Evolutionary conservation across 805 yeast genomes (phyloP), one percentile per base, ranked within the genome.

Genomic region (Lipomyces oligophaga): DNA sequence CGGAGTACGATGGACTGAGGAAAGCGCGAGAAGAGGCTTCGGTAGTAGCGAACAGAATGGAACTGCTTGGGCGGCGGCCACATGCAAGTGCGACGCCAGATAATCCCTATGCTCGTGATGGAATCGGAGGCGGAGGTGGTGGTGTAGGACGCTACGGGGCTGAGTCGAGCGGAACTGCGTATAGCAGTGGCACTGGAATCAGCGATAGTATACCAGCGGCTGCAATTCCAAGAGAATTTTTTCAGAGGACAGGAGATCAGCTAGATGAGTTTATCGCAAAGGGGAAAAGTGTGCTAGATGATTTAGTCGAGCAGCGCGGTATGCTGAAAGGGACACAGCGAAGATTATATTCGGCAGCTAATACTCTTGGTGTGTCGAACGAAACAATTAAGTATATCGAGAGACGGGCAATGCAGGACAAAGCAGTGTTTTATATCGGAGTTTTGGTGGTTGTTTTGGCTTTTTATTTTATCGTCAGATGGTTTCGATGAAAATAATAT

Each of bases 211-310:
- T 54, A 31, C 54, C 58, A n/a, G 49, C 45, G 10, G 43, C 48
- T 10, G 53, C 49, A 28, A 38, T 52, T 10, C 97, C 93, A 60
- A 75, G 74, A 36, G 75, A 76, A 36, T 75, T 67, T 19, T 45
- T 70, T 39, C 74, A 75, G 26, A 71, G 85, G 46, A 88, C 95
- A 0, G 80, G 84, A 34, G 80, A 80, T 44, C 95, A 86, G 62
- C 69, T 93, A 51, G 98, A 93, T 63, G 87, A 85, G 55, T 86
- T 93, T 34, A 65, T 93, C 34, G 97, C 85, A 60, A 83, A 86
- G 82, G 97, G 97, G 1, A 78, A 83, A 50, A 75, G 76, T 39
- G 86, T 96, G 1, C 77, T 87, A 55, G 94, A 85, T 41, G 95
- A 89, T 61, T 71, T 93, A 19, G 83, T 84, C 16, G 88, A 83